A percentile compares a stretch with the other conserved stretches of the same genome.
Conservation (phyloP, 768 basidiomycete species). For the Termitomyces sp. region DNA sequence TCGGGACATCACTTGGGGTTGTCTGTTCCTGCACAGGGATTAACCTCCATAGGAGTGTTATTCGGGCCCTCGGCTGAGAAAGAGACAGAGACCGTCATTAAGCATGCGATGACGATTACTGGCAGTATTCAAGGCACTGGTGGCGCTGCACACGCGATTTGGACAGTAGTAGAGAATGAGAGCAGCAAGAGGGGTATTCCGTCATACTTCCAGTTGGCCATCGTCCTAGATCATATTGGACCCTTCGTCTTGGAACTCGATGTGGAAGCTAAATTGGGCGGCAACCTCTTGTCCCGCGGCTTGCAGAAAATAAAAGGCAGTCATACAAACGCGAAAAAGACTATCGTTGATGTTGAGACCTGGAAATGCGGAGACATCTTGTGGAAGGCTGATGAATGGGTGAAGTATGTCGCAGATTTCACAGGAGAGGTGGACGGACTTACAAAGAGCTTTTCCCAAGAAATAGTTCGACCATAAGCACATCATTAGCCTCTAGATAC, state of each 20-base stretch:
- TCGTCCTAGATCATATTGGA: constrained; percentile 17
- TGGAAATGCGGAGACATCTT: constrained; percentile 20
- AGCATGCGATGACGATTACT: constrained; percentile 20
- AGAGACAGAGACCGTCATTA: constrained; percentile 14
- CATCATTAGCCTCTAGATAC: too few relatives aligned
- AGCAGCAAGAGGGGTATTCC: constrained; percentile 20
- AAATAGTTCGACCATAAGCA: constrained; percentile 13
- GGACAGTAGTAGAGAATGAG: constrained; percentile 20
- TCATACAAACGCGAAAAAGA: constrained; percentile 9
- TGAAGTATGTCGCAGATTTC: constrained; percentile 13
- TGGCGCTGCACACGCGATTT: constrained; percentile 6
- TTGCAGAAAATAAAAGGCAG: constrained; percentile 17
- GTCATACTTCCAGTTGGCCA: constrained; percentile 16
- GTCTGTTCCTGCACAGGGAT: constrained; percentile 4
- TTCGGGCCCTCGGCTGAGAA: constrained; percentile 14
- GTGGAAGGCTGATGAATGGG: constrained; percentile 20
- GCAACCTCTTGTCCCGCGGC: constrained; percentile 15
- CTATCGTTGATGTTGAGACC: constrained; percentile 16
- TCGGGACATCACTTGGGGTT: constrained; percentile 17
- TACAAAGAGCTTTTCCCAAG: constrained; percentile 13
- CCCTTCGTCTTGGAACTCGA: constrained; percentile 17
- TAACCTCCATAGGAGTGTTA: constrained; percentile 11
- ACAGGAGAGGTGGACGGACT: constrained; percentile 18
- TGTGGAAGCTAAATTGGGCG: constrained; percentile 17
- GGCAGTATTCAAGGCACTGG: constrained; percentile 11